Percentiles rank a stretch among this genome's conserved stretches.
These are phyloP conservation scores for Cytospora schulzeri DNA, from an alignment of 2,329 filamentous ascomycete genomes.

Conservation along the genomic window DNA sequence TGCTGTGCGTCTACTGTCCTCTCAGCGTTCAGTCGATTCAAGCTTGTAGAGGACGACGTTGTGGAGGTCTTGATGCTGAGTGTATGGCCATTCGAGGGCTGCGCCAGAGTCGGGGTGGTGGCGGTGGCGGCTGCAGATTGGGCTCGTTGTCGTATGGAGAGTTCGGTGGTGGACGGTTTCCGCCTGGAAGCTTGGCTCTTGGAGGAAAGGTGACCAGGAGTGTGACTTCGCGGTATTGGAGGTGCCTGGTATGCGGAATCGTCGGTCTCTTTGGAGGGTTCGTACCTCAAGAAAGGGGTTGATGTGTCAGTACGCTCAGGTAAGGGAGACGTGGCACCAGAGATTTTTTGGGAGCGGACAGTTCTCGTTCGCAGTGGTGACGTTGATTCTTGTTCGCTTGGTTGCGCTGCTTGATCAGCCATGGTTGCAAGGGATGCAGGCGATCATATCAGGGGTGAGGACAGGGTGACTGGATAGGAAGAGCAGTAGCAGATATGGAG, in stretches of 20 bases:
- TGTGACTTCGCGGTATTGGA: slow-evolving; percentile 58
- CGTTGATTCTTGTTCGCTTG: slow-evolving; percentile 34
- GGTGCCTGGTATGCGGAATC: slow-evolving; percentile 40
- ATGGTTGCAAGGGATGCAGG: slow-evolving; percentile 38
- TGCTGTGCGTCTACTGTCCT: slow-evolving; percentile 34
- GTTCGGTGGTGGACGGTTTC: slow-evolving; percentile 49
- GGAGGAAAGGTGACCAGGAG: slow-evolving; percentile 61
- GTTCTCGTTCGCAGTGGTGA: slow-evolving; percentile 48
- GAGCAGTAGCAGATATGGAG: neutral
- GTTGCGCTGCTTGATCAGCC: slow-evolving; percentile 44
- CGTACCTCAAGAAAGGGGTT: slow-evolving; percentile 26
- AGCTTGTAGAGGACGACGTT: slow-evolving; percentile 18
- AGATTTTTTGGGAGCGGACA: slow-evolving; percentile 57
- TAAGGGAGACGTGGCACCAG: slow-evolving; percentile 32
- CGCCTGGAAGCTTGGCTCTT: slow-evolving; percentile 57
- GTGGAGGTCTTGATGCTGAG: slow-evolving; percentile 23
- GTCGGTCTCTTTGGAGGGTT: slow-evolving; percentile 34
- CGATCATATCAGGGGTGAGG: slow-evolving; percentile 32
- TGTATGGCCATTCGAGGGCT: slow-evolving; percentile 23
- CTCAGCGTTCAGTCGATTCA: slow-evolving; percentile 26
- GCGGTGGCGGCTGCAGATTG: slow-evolving; percentile 43
- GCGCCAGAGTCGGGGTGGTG: slow-evolving; percentile 33
- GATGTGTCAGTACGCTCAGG: slow-evolving; percentile 14
- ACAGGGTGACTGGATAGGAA: slow-evolving; percentile 11
- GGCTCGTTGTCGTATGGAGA: slow-evolving; percentile 56